Evolutionary conservation across 1,139 yeast genomes (phyloP), one percentile per base, ranked within the genome.

Genomic region (Kodamaea plutei): DNA sequence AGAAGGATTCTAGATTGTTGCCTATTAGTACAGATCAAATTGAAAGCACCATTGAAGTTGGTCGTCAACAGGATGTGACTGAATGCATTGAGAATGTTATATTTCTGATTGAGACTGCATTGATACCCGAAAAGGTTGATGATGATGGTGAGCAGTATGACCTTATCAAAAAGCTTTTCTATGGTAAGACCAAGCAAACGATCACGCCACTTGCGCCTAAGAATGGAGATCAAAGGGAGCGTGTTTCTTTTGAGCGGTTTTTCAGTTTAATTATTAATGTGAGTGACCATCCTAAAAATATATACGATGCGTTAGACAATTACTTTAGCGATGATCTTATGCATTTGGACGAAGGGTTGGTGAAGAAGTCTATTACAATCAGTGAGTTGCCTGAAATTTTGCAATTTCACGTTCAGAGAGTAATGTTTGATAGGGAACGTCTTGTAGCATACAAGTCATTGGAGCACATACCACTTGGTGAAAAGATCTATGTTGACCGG

Each of bases 51-150:
- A 67, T 81, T 30, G 91, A 82, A 44, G 71, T 84, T 40, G 96
- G 96, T 3, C 71, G 95, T 43, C 98, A 91, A 54, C 98, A 91
- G 54, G 98, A 91, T 62, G 97, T 91, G 11, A 87, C 96, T 0
- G 98, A 91, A 53, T 89, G 97, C 56, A 88, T 91, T 47, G 95
- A 89, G 35, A 91, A 91, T 54, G 96, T 91, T 4, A 67, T 89
- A n/a, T 84, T 81, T 42, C 97, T 89, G 53, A 64, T 89, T 18
- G 96, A 89, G 50, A 85, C 95, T n/a, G 94, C 96, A 0, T 67
- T 84, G 38, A 77, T 75, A 28, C 95, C 96, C 0, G 65, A 66
- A 9, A 54, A 55, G 2, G 60, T 83, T 21, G 84, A 79, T 33
- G 76, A 72, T 3, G 93, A 84, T 47, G 80, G 84, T 13, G 96